Evolutionary conservation across 1,284 basidiomycete genomes (phyloP), one percentile per base, ranked within the genome.

Genomic region (Polyporus tsugae): DNA sequence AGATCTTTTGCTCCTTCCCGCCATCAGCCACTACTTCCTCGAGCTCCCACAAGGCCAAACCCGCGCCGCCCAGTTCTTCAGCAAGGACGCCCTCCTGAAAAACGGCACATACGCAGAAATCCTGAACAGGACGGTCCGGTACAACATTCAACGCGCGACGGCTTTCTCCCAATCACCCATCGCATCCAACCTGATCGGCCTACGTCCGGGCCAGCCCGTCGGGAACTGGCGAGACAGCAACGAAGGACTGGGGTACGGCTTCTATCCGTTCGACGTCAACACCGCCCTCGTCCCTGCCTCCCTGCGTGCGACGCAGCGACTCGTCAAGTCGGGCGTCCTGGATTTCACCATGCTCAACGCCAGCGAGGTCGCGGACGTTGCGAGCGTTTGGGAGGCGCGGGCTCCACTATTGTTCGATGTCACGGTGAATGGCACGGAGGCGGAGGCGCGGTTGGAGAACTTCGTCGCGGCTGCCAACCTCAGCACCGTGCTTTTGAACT

Each of bases 161-260:
- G 78, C 83, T 2, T 84, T 84, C 70, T 78, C 78, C 1, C 71
- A 73, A 15, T 72, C 77, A 29, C 78, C 81, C 0, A 72, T 63
- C 35, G 70, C 72, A 53, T 69, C 67, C 10, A 78, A 79, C 64
- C 68, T 78, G 36, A 80, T 82, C 57, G 76, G 81, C 39, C 78
- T 83, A 35, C 72, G 77, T 33, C 78, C 79, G 6, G 78, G 81
- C 1, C 70, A 80, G 68, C 46, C 72, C 22, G 72, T 71, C 19
- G 86, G 86, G 0, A 83, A 86, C 71, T 87, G 86, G 86, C 76
- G 86, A 55, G 86, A 87, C 73, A 84, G 83, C 35, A 82, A 82
- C 66, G 73, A 81, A 58, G 85, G 86, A 0, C 75, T 85, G 0
- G 86, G 85, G 9, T 84, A 80, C 72, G 85, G 85, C 4, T 77